These are phyloP conservation scores for Cicer bijugum DNA, from an alignment of 306 rosid species.

Conservation along the genomic window DNA sequence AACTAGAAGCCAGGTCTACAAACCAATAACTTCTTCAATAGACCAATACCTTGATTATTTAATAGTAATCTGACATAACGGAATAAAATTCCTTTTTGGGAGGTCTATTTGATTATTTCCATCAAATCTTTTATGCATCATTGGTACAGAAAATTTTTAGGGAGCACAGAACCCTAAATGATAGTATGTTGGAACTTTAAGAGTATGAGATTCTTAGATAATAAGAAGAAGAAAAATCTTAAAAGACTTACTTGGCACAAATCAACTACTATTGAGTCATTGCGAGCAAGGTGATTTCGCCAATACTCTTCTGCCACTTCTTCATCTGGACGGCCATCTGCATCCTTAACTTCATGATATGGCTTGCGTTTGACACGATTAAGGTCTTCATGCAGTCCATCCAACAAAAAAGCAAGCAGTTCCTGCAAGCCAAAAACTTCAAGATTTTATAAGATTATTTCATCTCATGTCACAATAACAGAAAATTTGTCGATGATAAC, in stretches of 20 bases:
- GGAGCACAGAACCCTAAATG: not conserved
- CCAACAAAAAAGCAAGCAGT: slow-evolving; percentile 90
- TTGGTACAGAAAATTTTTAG: not conserved
- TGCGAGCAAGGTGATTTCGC: slow-evolving; percentile 86
- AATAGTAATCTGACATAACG: slow-evolving; percentile 36
- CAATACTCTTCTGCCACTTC: slow-evolving; percentile 86
- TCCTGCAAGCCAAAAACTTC: slow-evolving; percentile 62
- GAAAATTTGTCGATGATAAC: not conserved
- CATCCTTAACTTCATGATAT: slow-evolving; percentile 76
- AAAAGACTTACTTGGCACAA: slow-evolving; percentile 65
- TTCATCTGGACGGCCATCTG: slow-evolving; percentile 72
- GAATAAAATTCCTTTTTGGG: slow-evolving; percentile 5
- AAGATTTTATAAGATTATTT: slow-evolving; percentile 42
- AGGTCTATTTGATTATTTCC: slow-evolving; percentile 27
- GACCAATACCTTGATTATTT: not conserved
- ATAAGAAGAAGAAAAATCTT: not conserved
- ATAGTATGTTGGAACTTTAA: not conserved
- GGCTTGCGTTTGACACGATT: slow-evolving; percentile 88
- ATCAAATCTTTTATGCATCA: slow-evolving; percentile 8
- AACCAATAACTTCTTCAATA: slow-evolving; percentile 34
- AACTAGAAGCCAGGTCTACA: slow-evolving; percentile 32
- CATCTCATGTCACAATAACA: slow-evolving; percentile 29
- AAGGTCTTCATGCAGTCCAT: slow-evolving; percentile 90
- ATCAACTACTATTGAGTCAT: slow-evolving; percentile 80
- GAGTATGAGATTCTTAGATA: slow-evolving; percentile 20